Percentiles rank a stretch among this genome's conserved stretches.
phyloP scores from a whole-genome alignment of 2,329 filamentous ascomycete genomes.

The Celoporthe dispersa region DNA sequence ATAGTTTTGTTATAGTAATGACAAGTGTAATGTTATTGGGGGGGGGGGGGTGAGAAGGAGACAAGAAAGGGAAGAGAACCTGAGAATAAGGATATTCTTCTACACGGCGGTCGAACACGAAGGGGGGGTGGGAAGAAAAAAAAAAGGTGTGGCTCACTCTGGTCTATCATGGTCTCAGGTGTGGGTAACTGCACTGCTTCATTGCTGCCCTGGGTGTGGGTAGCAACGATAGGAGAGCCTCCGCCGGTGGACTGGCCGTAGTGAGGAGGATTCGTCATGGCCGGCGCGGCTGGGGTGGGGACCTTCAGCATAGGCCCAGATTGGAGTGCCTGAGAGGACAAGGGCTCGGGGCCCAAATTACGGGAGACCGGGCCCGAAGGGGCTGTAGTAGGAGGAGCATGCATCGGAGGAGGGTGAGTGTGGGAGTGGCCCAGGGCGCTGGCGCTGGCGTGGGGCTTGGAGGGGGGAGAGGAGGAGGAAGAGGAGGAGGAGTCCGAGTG shows the following conservation, averaged over 20 bases:
- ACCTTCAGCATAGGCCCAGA: conserved; percentile 17
- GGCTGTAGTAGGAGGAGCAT: conserved; percentile 16
- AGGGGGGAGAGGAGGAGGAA: conserved; percentile 1
- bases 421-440: neutral
- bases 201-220: conserved; percentile 33
- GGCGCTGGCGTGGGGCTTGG: neutral
- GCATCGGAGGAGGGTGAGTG: conserved; percentile 7
- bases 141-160: conserved; percentile 32
- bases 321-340: conserved; percentile 20
- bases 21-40: too few species aligned
- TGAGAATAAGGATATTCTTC: neutral
- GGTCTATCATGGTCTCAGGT: conserved; percentile 41
- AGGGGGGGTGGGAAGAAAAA: too few species aligned
- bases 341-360: conserved; percentile 19
- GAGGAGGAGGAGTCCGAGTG: neutral
- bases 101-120: neutral
- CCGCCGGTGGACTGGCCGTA: conserved; percentile 34
- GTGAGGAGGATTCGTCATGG: conserved; percentile 32
- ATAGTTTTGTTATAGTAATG: neutral
- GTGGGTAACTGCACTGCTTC: conserved; percentile 43
- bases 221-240: conserved; percentile 36
- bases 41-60: too few species aligned
- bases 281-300: conserved; percentile 24
- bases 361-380: conserved; percentile 14
- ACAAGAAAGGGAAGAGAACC: neutral